Evolutionary conservation across 2,329 filamentous ascomycete genomes (phyloP).

Genomic region (Xylaria sp.): DNA sequence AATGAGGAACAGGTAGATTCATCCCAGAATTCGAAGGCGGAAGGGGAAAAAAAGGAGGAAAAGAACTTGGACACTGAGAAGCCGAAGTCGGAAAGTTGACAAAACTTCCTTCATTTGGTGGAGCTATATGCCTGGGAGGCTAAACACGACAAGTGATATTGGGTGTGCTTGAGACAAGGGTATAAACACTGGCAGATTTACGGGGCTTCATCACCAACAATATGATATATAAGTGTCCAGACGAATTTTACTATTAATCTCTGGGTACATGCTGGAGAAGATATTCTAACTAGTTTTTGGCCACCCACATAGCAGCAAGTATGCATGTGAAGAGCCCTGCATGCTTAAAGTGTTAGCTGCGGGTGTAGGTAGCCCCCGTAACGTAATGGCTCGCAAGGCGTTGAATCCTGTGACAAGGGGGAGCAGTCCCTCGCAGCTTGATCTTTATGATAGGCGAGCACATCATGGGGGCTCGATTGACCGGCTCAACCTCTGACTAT

Average conservation of each 20-base stretch:
- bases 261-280: background rate
- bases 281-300: background rate
- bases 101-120: background rate
- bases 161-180: constrained; percentile 15
- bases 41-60: constrained; percentile 1
- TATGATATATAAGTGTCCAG: constrained; percentile 1
- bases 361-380: background rate
- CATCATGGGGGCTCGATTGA: constrained; percentile 1
- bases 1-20: background rate
- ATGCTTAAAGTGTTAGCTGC: constrained; percentile 22
- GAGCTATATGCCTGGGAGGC: constrained; percentile 23
- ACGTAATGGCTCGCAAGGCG: constrained; percentile 8
- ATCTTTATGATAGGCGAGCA: constrained; percentile 1
- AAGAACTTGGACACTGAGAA: background rate
- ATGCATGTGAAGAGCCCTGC: background rate
- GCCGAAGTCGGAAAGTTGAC: background rate
- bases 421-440: background rate
- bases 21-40: background rate
- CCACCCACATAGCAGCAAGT: background rate
- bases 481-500: constrained; percentile 5
- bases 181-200: background rate
- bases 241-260: background rate
- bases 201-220: constrained; percentile 15
- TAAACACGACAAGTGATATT: constrained; percentile 18
- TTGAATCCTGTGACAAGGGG: constrained; percentile 6